These are phyloP conservation scores for Kockovaella imperatae DNA, from an alignment of 768 basidiomycete species.

Conservation along the genomic window DNA sequence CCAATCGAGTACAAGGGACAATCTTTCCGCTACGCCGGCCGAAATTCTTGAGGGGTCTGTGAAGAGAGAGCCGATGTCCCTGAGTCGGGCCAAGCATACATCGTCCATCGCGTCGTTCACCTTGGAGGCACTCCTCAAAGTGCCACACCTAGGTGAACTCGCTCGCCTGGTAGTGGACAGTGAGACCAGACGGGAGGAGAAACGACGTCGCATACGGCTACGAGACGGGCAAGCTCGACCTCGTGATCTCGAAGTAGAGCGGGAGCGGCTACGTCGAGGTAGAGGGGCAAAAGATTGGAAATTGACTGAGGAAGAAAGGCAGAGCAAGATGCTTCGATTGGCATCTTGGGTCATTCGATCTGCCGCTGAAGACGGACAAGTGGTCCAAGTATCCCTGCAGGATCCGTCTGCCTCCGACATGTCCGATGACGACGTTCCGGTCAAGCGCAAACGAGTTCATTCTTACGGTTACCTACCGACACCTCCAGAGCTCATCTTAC, in stretches of 20 bases:
- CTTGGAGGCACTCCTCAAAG: conserved; percentile 11
- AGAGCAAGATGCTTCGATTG: conserved; percentile 13
- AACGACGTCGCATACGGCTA: conserved; percentile 19
- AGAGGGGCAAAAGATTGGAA: conserved; percentile 8
- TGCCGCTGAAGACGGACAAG: conserved; percentile 25
- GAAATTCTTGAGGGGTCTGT: not conserved
- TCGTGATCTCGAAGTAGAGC: conserved; percentile 17
- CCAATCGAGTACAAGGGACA: not conserved
- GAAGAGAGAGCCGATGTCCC: too few relatives aligned
- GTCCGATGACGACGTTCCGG: not conserved
- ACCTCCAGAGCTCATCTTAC: conserved; percentile 23
- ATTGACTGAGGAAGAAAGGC: conserved; percentile 5
- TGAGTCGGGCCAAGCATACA: not conserved
- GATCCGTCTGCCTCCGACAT: not conserved
- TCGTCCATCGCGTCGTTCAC: conserved; percentile 11
- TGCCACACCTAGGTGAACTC: conserved; percentile 18
- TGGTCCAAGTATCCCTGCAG: conserved; percentile 20
- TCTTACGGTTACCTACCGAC: conserved; percentile 21
- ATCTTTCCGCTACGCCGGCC: not conserved
- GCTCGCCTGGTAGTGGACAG: conserved; percentile 23
- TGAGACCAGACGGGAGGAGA: conserved; percentile 19
- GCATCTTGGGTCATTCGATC: conserved; percentile 20
- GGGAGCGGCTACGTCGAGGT: conserved; percentile 1
- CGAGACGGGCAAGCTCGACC: conserved; percentile 14
- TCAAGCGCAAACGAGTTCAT: not conserved